phyloP scores from a whole-genome alignment of 305 asterid genomes.

The Fraxinus platypoda region DNA sequence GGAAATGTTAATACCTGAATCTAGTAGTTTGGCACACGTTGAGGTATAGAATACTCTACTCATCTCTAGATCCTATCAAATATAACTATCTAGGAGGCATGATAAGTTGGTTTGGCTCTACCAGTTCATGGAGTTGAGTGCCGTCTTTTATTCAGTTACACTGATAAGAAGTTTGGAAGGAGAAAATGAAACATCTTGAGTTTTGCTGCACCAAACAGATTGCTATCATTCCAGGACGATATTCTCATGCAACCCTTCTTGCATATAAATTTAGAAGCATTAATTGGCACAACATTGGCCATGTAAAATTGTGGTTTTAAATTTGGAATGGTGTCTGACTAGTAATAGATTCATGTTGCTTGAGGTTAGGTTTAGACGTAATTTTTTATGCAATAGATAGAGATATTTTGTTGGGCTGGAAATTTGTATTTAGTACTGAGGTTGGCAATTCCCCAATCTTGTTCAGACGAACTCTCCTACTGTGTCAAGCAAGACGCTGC shows the following conservation, averaged over 20 bases:
- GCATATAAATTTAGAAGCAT: neutral
- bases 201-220: neutral
- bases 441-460: conserved; percentile 15
- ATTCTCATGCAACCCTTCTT: neutral
- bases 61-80: neutral
- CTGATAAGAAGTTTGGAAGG: neutral
- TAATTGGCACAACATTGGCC: neutral
- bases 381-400: neutral
- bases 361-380: neutral
- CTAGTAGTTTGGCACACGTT: neutral
- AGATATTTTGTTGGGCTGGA: conserved; percentile 7
- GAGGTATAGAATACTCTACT: neutral
- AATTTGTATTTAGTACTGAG: conserved; percentile 17
- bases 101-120: neutral
- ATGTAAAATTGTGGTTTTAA: neutral
- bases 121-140: neutral
- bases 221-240: neutral
- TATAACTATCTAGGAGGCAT: neutral
- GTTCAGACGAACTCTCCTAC: conserved; percentile 45
- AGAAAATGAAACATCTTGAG: neutral
- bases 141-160: neutral
- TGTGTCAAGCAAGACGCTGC: conserved; percentile 37
- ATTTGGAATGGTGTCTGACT: neutral
- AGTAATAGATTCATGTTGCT: neutral
- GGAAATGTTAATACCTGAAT: neutral